Evolutionary conservation across 2,329 filamentous ascomycete genomes (phyloP).

Genomic region (Colletotrichum eremochloae): DNA sequence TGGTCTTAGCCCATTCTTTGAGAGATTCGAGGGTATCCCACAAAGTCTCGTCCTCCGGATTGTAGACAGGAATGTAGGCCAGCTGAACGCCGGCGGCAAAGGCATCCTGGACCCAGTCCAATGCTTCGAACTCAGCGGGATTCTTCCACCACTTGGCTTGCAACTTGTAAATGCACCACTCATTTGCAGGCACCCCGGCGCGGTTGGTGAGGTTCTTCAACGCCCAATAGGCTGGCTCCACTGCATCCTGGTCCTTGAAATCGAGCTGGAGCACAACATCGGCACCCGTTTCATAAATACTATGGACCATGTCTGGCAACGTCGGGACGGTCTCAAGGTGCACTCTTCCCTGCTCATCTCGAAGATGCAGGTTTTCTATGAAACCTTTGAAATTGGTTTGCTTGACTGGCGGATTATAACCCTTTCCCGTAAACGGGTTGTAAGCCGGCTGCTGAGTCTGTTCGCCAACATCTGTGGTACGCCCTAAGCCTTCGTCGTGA

Average conservation of each 20-base stretch:
- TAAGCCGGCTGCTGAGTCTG: constrained; percentile 13
- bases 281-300: constrained; percentile 13
- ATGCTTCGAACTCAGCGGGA: constrained; percentile 2
- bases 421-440: constrained; percentile 14
- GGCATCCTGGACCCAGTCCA: constrained; percentile 15
- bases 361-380: constrained; percentile 13
- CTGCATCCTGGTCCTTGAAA: constrained; percentile 24
- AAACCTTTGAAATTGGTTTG: constrained; percentile 9
- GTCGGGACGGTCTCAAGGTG: constrained; percentile 13
- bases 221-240: constrained; percentile 14
- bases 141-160: constrained; percentile 22
- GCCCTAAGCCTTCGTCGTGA: constrained; percentile 10
- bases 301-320: constrained; percentile 13
- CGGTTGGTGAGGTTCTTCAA: constrained; percentile 22
- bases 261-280: constrained; percentile 17
- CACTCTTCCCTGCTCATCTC: constrained; percentile 22
- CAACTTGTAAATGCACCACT: constrained; percentile 30
- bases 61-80: constrained; percentile 19
- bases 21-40: constrained; percentile 20
- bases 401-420: constrained; percentile 5
- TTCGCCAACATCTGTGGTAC: constrained; percentile 3
- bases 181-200: constrained; percentile 14
- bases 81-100: constrained; percentile 9
- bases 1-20: constrained; percentile 6
- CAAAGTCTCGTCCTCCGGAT: constrained; percentile 13